phyloP scores from a whole-genome alignment of 1,284 basidiomycete species.

The Cryptococcus depauperatus region DNA sequence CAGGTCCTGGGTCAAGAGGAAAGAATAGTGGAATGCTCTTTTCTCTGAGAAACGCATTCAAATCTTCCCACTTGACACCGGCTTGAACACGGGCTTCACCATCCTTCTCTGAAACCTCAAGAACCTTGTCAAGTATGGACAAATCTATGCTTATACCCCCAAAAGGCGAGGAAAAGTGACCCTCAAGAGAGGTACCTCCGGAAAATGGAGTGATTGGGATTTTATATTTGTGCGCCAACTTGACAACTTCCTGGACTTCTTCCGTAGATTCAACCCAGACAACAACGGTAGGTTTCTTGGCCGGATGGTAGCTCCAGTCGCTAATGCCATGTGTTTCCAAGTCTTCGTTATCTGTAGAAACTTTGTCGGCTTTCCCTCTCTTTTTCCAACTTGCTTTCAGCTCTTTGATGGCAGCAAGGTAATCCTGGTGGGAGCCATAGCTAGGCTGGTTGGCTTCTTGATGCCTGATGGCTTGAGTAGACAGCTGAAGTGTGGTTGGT shows the following conservation, averaged over 20 bases:
- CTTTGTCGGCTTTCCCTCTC: conserved; percentile 31
- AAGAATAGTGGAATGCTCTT: conserved; percentile 77
- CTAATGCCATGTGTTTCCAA: conserved; percentile 38
- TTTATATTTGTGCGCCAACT: conserved; percentile 30
- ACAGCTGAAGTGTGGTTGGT: conserved; percentile 19
- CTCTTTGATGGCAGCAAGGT: conserved; percentile 33
- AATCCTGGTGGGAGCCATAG: conserved; percentile 32
- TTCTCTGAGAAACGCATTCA: conserved; percentile 65
- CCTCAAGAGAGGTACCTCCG: conserved; percentile 43
- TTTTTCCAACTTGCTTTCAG: conserved; percentile 17
- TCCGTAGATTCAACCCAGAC: conserved; percentile 42
- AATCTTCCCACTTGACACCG: conserved; percentile 76
- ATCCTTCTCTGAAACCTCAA: conserved; percentile 58
- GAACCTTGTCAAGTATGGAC: conserved; percentile 71
- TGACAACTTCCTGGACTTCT: conserved; percentile 40
- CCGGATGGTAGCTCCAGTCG: conserved; percentile 45
- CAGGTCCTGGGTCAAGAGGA: conserved; percentile 65
- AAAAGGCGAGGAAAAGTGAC: conserved; percentile 43
- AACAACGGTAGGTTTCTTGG: conserved; percentile 42
- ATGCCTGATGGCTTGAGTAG: conserved; percentile 20
- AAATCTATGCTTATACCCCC: conserved; percentile 82
- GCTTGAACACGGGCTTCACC: conserved; percentile 74
- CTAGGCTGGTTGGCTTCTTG: conserved; percentile 29
- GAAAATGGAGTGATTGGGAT: conserved; percentile 45
- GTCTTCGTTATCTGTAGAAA: conserved; percentile 41